Conservation (phyloP, 1,284 basidiomycete genomes). For the Ganoderma multipileum region DNA sequence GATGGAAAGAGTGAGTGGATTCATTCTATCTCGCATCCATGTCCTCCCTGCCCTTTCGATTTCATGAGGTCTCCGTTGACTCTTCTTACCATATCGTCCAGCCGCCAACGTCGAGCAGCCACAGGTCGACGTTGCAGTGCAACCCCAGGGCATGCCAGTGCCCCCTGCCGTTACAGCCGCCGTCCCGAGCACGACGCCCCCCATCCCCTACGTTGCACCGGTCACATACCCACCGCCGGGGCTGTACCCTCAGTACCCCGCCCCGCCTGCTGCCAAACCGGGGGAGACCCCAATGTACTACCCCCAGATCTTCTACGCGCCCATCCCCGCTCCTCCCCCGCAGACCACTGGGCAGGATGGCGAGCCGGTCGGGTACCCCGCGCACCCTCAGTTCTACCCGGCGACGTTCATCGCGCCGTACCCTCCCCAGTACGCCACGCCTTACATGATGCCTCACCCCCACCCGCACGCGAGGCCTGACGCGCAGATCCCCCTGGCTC, state of each 20-base stretch:
- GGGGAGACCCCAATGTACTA: conserved; percentile 57
- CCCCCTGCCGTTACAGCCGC: conserved; percentile 50
- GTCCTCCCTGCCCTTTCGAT: conserved; percentile 31
- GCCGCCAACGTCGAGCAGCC: conserved; percentile 59
- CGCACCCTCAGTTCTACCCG: conserved; percentile 56
- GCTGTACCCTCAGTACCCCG: conserved; percentile 57
- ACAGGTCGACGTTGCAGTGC: conserved; percentile 53
- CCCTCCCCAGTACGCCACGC: conserved; percentile 48
- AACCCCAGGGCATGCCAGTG: conserved; percentile 47
- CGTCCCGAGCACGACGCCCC: conserved; percentile 48
- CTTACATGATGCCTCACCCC: conserved; percentile 52
- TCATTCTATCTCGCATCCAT: conserved; percentile 19
- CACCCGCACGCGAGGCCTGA: conserved; percentile 46
- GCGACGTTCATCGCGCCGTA: conserved; percentile 57
- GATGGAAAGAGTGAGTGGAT: conserved; percentile 76
- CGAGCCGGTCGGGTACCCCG: conserved; percentile 50
- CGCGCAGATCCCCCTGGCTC: conserved; percentile 44
- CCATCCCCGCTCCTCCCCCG: conserved; percentile 50
- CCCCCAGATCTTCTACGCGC: conserved; percentile 52
- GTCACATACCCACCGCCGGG: conserved; percentile 47
- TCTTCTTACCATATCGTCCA: conserved; percentile 57
- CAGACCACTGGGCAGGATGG: conserved; percentile 51
- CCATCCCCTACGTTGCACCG: conserved; percentile 54
- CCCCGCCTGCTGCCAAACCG: conserved; percentile 53
- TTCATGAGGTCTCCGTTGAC: conserved; percentile 24